Base-by-base conservation (phyloP, 2,329 filamentous ascomycete species). In the Aspergillus fumigatiaffinis region DNA sequence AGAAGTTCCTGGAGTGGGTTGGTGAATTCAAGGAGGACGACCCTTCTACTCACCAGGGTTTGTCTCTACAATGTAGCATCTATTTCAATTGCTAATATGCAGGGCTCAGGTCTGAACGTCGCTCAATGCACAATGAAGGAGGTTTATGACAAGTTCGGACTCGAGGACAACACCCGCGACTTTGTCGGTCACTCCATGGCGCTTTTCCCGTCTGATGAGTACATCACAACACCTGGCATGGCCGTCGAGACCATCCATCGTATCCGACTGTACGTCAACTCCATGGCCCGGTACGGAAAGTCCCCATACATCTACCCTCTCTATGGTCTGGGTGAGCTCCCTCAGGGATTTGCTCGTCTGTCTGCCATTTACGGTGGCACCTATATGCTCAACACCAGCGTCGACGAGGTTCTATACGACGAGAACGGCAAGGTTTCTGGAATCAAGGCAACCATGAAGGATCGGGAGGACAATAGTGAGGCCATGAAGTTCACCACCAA, bases 101-200 rank as follows among this genome's bases (percentile, higher is more conserved):
- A 47, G 49, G 26, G 20, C 46, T 6, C 63, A 92, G 93, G 92
- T 59, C 84, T 97, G 64, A 87, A 94, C 76, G 81, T 99, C 62
- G 82, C 82, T 70, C 83, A 78, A 59, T 88, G 84, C 80, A 93
- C 90, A 58, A 96, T 97, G 92, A 95, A 91, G 83, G 93, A 97
- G n/a, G 90, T 99, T 41, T 99, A 95, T 72, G 92, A 97, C 80
- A 97, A 97, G 77, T 99, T 96, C 68, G 90, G 92, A 57, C 88
- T 99, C 60, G 94, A 99, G 80, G 72, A 88, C 23, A 83, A 86
- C 58, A 99, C 94, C 66, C 88, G 90, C 68, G 94, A 99, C 78
- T 99, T 99, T 74, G 90, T 97, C 69, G 94, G 94, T 63, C 94
- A 99, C 78, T 91, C 93, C 69, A 99, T 99, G 94, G 94, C 94